Percentiles rank a stretch among this genome's conserved stretches.
phyloP scores from a whole-genome alignment of 2,329 filamentous ascomycete species.

The Exserohilum turcica region DNA sequence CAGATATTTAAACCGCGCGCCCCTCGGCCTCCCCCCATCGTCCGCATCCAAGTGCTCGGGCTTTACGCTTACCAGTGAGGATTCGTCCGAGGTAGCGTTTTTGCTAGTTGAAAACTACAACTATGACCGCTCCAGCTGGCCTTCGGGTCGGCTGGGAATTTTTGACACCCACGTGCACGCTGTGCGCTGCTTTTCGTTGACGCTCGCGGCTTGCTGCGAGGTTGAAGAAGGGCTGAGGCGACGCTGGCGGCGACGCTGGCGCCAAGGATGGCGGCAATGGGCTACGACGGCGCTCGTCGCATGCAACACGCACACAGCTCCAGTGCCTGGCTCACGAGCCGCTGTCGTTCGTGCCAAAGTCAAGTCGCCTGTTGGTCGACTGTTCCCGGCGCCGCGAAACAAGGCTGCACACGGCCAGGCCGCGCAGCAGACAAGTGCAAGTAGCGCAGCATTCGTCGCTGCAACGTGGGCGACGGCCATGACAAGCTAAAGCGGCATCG shows the following conservation, averaged over 20 bases:
- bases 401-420: too few relatives aligned
- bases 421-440: neutral
- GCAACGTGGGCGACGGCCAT: too few relatives aligned
- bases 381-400: too few relatives aligned
- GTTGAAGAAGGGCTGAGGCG: conserved; percentile 42
- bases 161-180: conserved; percentile 63
- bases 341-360: too few relatives aligned
- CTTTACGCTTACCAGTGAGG: conserved; percentile 84
- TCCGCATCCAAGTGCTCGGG: conserved; percentile 63
- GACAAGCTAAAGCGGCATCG: too few relatives aligned
- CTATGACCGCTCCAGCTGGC: conserved; percentile 75
- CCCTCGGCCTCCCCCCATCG: conserved; percentile 9
- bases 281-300: too few relatives aligned
- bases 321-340: too few relatives aligned
- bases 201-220: conserved; percentile 30
- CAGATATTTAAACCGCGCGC: conserved; percentile 10
- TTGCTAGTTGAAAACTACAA: conserved; percentile 90
- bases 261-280: too few relatives aligned
- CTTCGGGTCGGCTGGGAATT: conserved; percentile 76
- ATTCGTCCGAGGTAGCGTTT: conserved; percentile 85
- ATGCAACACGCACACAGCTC: too few relatives aligned
- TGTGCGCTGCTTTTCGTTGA: conserved; percentile 38
- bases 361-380: too few relatives aligned
- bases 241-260: too few relatives aligned
- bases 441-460: too few relatives aligned